A percentile compares a stretch with the other conserved stretches of the same genome.
These are phyloP conservation scores for Abrus precatorius DNA, from an alignment of 306 rosid genomes.

Conservation along the genomic window DNA sequence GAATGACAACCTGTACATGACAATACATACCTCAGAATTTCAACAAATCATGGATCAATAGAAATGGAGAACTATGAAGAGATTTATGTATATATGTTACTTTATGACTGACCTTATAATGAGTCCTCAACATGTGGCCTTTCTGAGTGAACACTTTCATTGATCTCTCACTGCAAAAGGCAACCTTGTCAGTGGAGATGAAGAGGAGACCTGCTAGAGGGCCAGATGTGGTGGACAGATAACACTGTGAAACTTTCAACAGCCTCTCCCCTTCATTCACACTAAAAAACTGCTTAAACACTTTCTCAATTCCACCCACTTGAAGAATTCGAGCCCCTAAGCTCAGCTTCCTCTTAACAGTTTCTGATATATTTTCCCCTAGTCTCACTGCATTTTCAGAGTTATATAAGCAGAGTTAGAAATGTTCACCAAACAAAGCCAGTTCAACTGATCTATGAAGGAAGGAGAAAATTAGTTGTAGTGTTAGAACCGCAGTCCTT, in stretches of 20 bases:
- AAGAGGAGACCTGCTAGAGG: constrained; percentile 83
- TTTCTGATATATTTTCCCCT: constrained; percentile 65
- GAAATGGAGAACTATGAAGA: constrained; percentile 18
- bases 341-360: constrained; percentile 71
- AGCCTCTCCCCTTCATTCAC: constrained; percentile 64
- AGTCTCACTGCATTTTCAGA: constrained; percentile 53
- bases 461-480: not conserved
- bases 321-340: constrained; percentile 69
- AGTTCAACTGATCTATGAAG: not conserved
- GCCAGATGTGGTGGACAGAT: constrained; percentile 78
- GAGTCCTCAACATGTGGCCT: constrained; percentile 49
- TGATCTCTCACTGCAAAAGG: constrained; percentile 77
- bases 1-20: constrained; percentile 44
- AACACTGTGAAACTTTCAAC: constrained; percentile 64
- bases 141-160: constrained; percentile 55
- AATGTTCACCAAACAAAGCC: not conserved
- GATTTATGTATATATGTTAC: not conserved
- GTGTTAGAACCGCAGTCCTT: not conserved
- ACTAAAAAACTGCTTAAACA: constrained; percentile 60
- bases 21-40: constrained; percentile 4
- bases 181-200: constrained; percentile 68
- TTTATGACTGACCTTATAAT: constrained; percentile 40
- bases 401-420: constrained; percentile 9
- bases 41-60: not conserved
- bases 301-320: constrained; percentile 66